Evolutionary conservation across 2,329 filamentous ascomycete species (phyloP), one percentile per base, ranked within the genome.

Genomic region (Diaporthe ampelina): DNA sequence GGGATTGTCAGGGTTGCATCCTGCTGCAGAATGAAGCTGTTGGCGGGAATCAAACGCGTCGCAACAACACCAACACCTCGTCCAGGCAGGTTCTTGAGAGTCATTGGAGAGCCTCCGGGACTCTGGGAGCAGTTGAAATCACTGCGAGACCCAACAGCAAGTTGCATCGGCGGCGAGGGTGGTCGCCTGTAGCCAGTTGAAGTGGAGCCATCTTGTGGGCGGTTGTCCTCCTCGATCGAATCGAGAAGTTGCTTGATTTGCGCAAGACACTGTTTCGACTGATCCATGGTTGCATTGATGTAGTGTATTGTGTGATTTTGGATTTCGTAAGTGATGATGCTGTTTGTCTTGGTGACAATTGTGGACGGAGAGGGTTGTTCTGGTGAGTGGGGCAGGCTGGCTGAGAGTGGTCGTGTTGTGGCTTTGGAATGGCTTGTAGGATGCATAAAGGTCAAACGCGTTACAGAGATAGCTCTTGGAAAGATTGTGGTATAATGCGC

Each of bases 41-140:
- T 40, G 4, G 17, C 24, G 10, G 59, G 40, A 9, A 63, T 63
- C 2, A 11, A 40, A 21, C 17, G 24, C 3, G 40, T 63, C 1
- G 59, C 59, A 45, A 63, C 37, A 37, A 63, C 24, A 19, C 59
- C 59, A 26, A 45, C 13, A 3, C 59, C 59, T 29, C 59, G 24
- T 5, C 59, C 59, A 19, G 59, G 59, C 17, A 45, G 3, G 4
- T 1, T 45, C 24, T 32, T 45, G 24, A 63, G 24, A 19, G 24
- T 32, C 1, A 32, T 13, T 2, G 17, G 17, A n/a, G 15, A 19
- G 9, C 2, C 3, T 7, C 21, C 8, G 9, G 13, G 4, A 10
- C 6, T 8, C 1, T 26, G 4, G 4, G 15, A 3, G 24, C 9
- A 15, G 10, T 10, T 21, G 37, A 7, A 19, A 11, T n/a, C 24